Conservation (phyloP, 345 rosid species). For the Barbarea vulgaris region DNA sequence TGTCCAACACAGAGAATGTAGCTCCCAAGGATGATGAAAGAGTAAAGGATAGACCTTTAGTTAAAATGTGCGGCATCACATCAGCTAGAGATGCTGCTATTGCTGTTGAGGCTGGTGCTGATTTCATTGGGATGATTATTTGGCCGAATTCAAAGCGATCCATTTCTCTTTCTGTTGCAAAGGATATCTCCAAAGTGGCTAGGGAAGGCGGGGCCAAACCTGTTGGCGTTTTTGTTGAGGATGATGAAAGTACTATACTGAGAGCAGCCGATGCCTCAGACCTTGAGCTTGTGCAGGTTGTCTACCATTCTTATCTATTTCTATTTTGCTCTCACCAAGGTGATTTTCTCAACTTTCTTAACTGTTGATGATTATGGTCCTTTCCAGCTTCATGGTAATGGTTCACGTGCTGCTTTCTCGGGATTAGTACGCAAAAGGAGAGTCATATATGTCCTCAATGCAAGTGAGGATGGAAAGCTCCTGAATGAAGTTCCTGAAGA, state of each 20-base stretch:
- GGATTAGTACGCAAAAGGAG: slow-evolving; percentile 48
- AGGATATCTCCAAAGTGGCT: slow-evolving; percentile 83
- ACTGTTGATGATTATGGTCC: slow-evolving; percentile 9
- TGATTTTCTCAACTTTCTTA: neutral
- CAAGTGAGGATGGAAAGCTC: slow-evolving; percentile 66
- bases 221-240: slow-evolving; percentile 91
- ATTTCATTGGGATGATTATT: slow-evolving; percentile 83
- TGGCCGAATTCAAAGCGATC: slow-evolving; percentile 90
- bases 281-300: slow-evolving; percentile 81
- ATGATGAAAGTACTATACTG: slow-evolving; percentile 61
- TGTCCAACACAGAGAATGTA: slow-evolving; percentile 38
- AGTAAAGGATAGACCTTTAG: slow-evolving; percentile 49
- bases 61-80: slow-evolving; percentile 89
- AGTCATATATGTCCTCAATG: slow-evolving; percentile 79
- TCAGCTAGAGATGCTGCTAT: slow-evolving; percentile 75
- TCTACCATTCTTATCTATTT: slow-evolving; percentile 8
- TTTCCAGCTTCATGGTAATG: slow-evolving; percentile 79
- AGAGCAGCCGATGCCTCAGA: slow-evolving; percentile 67
- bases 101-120: slow-evolving; percentile 91
- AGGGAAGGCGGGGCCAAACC: slow-evolving; percentile 70
- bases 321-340: neutral
- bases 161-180: slow-evolving; percentile 66
- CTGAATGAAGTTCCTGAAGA: slow-evolving; percentile 65
- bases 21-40: slow-evolving; percentile 22
- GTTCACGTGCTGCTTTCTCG: slow-evolving; percentile 64